Evolutionary conservation across 2,329 filamentous ascomycete species (phyloP).

Genomic region (Pyricularia grisea): DNA sequence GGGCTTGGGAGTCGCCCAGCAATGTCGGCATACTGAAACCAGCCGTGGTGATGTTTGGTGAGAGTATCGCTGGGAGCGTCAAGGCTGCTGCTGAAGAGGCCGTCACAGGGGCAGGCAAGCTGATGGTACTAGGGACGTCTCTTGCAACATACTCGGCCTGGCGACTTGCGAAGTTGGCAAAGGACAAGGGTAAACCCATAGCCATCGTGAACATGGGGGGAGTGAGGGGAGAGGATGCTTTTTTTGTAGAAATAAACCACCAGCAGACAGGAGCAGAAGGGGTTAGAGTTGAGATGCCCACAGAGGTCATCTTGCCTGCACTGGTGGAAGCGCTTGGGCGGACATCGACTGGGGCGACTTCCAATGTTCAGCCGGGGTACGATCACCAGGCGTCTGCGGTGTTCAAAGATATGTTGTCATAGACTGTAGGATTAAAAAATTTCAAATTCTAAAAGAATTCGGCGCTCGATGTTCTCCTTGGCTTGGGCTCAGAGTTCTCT

Average conservation of each 20-base stretch:
- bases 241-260: conserved; percentile 50
- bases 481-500: not conserved
- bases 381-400: conserved; percentile 21
- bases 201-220: conserved; percentile 84
- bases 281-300: conserved; percentile 48
- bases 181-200: conserved; percentile 74
- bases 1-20: conserved; percentile 60
- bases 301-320: conserved; percentile 46
- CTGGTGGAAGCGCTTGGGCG: conserved; percentile 32
- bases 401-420: conserved; percentile 55
- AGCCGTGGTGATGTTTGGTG: conserved; percentile 93
- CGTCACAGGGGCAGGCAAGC: conserved; percentile 63
- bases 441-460: conserved; percentile 9
- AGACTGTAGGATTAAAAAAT: not conserved
- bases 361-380: not conserved
- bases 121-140: conserved; percentile 80
- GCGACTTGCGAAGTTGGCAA: conserved; percentile 75
- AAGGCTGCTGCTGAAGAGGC: conserved; percentile 71
- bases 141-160: conserved; percentile 94
- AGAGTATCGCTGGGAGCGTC: conserved; percentile 62
- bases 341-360: not conserved
- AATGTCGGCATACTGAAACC: conserved; percentile 81
- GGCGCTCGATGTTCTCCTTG: conserved; percentile 11
- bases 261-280: conserved; percentile 39
- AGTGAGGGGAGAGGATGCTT: conserved; percentile 66